phyloP scores from a whole-genome alignment of 2,329 filamentous ascomycete genomes.

The Nothopassalora personata region DNA sequence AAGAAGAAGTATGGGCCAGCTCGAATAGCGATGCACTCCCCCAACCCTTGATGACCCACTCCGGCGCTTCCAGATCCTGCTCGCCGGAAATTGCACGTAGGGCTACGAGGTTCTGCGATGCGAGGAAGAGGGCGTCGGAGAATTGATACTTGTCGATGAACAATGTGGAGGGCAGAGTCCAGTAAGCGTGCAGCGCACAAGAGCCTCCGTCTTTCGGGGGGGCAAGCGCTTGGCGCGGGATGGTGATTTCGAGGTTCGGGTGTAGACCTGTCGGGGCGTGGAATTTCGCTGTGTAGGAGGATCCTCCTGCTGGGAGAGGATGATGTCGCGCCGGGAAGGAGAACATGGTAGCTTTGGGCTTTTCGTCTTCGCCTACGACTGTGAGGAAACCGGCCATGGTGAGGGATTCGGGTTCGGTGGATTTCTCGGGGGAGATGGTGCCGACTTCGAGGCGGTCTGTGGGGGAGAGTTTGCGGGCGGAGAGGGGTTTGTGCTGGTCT shows the following conservation, averaged over 20 bases:
- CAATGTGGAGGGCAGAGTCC: constrained; percentile 73
- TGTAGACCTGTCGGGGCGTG: constrained; percentile 73
- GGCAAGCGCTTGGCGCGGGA: constrained; percentile 51
- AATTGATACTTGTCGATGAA: constrained; percentile 90
- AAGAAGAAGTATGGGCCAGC: constrained; percentile 54
- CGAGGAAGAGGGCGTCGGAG: constrained; percentile 66
- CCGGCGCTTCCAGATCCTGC: constrained; percentile 85
- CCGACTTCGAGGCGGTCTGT: constrained; percentile 65
- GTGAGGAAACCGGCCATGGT: constrained; percentile 73
- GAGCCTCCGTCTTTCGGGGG: constrained; percentile 38
- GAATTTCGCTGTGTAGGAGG: constrained; percentile 53
- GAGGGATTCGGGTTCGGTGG: constrained; percentile 64
- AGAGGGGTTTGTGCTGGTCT: background rate
- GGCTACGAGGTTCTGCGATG: constrained; percentile 69
- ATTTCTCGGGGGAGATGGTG: constrained; percentile 62
- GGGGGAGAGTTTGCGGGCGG: constrained; percentile 3
- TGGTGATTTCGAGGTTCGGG: constrained; percentile 65
- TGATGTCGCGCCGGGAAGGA: constrained; percentile 78
- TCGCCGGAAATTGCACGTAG: constrained; percentile 66
- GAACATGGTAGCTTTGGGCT: constrained; percentile 71
- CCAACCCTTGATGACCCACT: constrained; percentile 72
- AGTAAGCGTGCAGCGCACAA: constrained; percentile 71
- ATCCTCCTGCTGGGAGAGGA: constrained; percentile 40
- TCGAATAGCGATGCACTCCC: constrained; percentile 74
- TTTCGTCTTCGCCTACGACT: constrained; percentile 68